A percentile compares a stretch with the other conserved stretches of the same genome.
Evolutionary conservation across 306 rosid genomes (phyloP).

Genomic region (Cicer yamashitae): DNA sequence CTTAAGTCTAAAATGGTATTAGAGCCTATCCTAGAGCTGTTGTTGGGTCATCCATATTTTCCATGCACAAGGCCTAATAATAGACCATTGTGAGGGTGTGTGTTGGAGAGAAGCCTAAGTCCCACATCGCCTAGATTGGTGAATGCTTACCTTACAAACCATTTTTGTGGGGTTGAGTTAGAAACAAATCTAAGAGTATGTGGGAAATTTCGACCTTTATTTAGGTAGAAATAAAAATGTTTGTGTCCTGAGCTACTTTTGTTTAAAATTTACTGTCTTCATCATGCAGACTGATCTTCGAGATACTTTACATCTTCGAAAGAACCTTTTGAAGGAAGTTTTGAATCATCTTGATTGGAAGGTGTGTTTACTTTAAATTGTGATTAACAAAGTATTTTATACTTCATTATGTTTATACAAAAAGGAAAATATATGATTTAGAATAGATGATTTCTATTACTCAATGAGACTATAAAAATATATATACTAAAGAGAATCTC

Average conservation of each 20-base stretch:
- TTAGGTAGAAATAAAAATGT: constrained; percentile 4
- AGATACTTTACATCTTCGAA: constrained; percentile 72
- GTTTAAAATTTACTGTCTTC: constrained; percentile 1
- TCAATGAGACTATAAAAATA: not conserved
- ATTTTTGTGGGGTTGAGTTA: not conserved
- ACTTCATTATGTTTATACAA: constrained; percentile 3
- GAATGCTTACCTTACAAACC: not conserved
- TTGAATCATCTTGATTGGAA: constrained; percentile 65
- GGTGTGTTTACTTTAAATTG: constrained; percentile 56
- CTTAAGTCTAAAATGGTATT: constrained; percentile 5
- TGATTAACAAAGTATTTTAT: constrained; percentile 27
- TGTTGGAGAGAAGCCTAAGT: constrained; percentile 2
- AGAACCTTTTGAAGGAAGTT: constrained; percentile 69
- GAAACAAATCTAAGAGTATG: not conserved
- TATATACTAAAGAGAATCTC: not conserved
- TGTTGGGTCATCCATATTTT: constrained; percentile 1
- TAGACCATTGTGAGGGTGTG: not conserved
- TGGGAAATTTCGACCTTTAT: constrained; percentile 14
- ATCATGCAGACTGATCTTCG: constrained; percentile 71
- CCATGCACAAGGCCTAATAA: not conserved
- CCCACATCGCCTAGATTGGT: not conserved
- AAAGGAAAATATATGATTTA: constrained; percentile 8
- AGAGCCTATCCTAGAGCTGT: not conserved
- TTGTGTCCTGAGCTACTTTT: constrained; percentile 7
- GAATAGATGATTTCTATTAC: not conserved